A percentile compares a stretch with the other conserved stretches of the same genome.
Evolutionary conservation across 345 rosid genomes (phyloP).

Genomic region (Lepidium didymum): DNA sequence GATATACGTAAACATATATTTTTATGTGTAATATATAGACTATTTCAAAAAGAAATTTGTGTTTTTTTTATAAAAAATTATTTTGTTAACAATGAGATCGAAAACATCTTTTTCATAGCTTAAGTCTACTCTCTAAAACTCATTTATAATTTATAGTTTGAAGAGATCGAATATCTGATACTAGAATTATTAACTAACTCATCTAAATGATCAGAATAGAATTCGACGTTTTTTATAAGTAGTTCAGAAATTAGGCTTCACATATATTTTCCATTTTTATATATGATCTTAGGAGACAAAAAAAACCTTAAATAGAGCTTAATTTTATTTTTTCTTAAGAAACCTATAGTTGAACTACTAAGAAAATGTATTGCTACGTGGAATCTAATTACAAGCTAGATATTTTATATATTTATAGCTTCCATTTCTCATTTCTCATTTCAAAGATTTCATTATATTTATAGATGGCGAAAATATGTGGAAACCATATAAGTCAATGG

Average conservation of each 20-base stretch:
- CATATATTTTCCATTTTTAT: background rate
- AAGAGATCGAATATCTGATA: too few relatives aligned
- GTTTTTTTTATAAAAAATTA: too few relatives aligned
- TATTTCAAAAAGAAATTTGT: too few relatives aligned
- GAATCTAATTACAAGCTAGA: background rate
- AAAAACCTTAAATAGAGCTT: background rate
- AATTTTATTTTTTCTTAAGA: background rate
- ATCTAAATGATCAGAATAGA: too few relatives aligned
- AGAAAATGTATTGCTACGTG: background rate
- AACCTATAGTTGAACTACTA: background rate
- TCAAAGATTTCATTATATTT: background rate
- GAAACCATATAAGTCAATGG: constrained; percentile 3
- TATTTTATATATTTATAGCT: background rate
- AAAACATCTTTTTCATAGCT: too few relatives aligned
- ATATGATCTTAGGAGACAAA: background rate
- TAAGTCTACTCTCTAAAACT: too few relatives aligned
- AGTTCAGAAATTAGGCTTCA: background rate
- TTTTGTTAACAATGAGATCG: too few relatives aligned
- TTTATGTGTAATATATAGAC: too few relatives aligned
- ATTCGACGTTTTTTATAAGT: too few relatives aligned
- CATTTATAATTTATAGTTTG: too few relatives aligned
- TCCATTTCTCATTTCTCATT: background rate
- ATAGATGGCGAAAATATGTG: too few relatives aligned
- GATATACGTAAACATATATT: background rate
- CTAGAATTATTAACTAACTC: too few relatives aligned